Evolutionary conservation across 2,329 filamentous ascomycete genomes (phyloP), one percentile per base, ranked within the genome.

Genomic region (Pestalotiopsis sp.): DNA sequence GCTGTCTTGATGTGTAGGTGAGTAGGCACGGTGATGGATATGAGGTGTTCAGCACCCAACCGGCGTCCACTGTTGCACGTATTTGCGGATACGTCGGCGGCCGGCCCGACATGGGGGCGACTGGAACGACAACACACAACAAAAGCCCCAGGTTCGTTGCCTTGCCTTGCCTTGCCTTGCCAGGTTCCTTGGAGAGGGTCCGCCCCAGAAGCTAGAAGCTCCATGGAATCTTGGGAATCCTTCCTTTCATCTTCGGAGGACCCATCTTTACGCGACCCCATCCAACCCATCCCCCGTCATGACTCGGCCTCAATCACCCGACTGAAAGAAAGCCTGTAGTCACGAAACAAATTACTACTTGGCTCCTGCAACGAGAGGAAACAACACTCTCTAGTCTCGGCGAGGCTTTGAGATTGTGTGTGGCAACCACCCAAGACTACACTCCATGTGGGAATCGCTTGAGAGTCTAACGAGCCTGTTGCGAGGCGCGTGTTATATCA

Each of bases 121-220:
- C 31, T 36, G 31, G 41, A 49, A 49, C 41, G 41, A 52, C 45
- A 52, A 52, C 45, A 52, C 45, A 20, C 45, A 52, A 52, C 45
- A 20, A 52, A 52, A 49, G 41, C 41, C 41, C 41, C n/a, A n/a
- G 45, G 17, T 20, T 20, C 45, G 45, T 52, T 52, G 45, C 45
- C 45, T n/a, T n/a, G 3, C 20, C 17, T 52, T 36, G 31, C 31
- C 31, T 36, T 36, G 31, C 31, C 31, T 36, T 36, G 31, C 31
- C 31, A 52, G 45, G 45, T 25, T 13, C 11, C 59, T 14, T 36
- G 59, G 59, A 62, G 39, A 12, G 14, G 41, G 49, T n/a, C 61
- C 61, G 61, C 61, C 38, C 45, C 38, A 36, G 59, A 49, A 64
- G 61, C 61, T 64, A 64, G 61, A 64, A 64, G 39, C 61, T 64